Evolutionary conservation across 768 basidiomycete species (phyloP).

Genomic region (Phlebiopsis flavidoalba): DNA sequence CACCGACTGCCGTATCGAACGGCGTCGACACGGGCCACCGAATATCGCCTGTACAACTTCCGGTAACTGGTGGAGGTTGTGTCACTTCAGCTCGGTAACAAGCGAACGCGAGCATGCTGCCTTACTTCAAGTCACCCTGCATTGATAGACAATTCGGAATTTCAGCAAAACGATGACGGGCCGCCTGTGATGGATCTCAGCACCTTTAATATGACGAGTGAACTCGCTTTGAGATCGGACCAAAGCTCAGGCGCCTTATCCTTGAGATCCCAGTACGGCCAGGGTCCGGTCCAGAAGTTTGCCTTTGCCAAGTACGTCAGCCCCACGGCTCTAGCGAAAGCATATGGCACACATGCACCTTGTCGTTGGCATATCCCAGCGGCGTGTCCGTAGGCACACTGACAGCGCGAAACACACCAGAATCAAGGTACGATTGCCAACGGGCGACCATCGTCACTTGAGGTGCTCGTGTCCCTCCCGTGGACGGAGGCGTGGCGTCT

Average conservation of each 20-base stretch:
- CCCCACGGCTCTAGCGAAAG: background rate
- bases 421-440: slow-evolving; percentile 67
- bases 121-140: slow-evolving; percentile 89
- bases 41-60: slow-evolving; percentile 85
- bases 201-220: slow-evolving; percentile 84
- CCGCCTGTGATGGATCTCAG: background rate
- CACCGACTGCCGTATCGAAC: slow-evolving; percentile 70
- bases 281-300: slow-evolving; percentile 71
- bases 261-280: slow-evolving; percentile 74
- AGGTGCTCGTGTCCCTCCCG: slow-evolving; percentile 39
- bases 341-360: slow-evolving; percentile 8
- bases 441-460: slow-evolving; percentile 54
- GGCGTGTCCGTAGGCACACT: slow-evolving; percentile 59
- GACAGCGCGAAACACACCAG: slow-evolving; percentile 60
- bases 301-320: slow-evolving; percentile 11
- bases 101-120: background rate
- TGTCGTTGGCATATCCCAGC: slow-evolving; percentile 43
- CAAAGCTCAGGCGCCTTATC: slow-evolving; percentile 46
- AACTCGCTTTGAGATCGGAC: slow-evolving; percentile 44
- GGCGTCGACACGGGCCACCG: slow-evolving; percentile 81
- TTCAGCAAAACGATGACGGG: background rate
- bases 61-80: slow-evolving; percentile 50
- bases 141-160: background rate
- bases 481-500: slow-evolving; percentile 19
- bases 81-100: background rate